Base-by-base conservation (phyloP, 768 basidiomycete genomes). In the Rhodotorula diobovata region DNA sequence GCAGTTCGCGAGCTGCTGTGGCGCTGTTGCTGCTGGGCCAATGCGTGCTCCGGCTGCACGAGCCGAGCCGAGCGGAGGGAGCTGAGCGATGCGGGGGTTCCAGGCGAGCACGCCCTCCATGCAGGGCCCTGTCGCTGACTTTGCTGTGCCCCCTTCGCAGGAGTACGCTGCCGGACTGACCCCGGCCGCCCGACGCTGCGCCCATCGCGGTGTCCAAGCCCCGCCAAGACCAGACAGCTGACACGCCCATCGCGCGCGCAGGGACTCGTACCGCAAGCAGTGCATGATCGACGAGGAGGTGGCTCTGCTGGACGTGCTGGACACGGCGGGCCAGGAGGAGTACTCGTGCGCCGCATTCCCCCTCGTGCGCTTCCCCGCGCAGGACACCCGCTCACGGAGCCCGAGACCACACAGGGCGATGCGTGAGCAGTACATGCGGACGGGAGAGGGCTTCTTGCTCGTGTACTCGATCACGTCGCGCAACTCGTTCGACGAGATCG, bases 361-460 rank as follows among this genome's bases (percentile, higher is more conserved):
- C 43, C 20, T 30, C 56, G 12, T 4, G 11, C 43, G 48, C 28
- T 34, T 30, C 37, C n/a, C n/a, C n/a, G n/a, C n/a, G n/a, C n/a
- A n/a, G n/a, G n/a, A n/a, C n/a, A n/a, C n/a, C n/a, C n/a, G n/a
- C n/a, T n/a, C n/a, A n/a, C n/a, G n/a, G n/a, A n/a, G n/a, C n/a
- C n/a, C n/a, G n/a, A n/a, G n/a, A n/a, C n/a, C n/a, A n/a, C n/a
- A n/a, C 79, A 94, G 92, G 68, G 95, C 95, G 34, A 97, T 98
- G 95, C 89, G 95, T 58, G 95, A 98, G 79, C 95, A 97, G 79
- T 98, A 98, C 83, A 98, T 97, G 93, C 88, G 93, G 63, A 93
- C 93, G 71, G 82, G 83, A 23, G 80, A 82, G 53, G 84, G 83
- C 1, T 84, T 84, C 79, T 78, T 84, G 28, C 79, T 84, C 34